Conservation (phyloP, 2,329 filamentous ascomycete species). For the Xylariales sp. region DNA sequence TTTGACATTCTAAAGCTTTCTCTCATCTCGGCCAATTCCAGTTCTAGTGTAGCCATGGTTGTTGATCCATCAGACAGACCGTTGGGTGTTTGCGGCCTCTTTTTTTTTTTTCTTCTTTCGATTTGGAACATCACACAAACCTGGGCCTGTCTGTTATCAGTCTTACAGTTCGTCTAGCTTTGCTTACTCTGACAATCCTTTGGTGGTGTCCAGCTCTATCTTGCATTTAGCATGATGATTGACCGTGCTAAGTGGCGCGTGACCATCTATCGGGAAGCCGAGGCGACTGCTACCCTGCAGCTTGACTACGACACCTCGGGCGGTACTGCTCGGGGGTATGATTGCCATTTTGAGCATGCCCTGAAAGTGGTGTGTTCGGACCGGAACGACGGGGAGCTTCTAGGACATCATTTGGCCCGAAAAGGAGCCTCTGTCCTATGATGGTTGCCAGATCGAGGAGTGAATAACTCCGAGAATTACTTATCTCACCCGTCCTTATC, state of each 20-base stretch:
- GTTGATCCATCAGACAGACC: conserved; percentile 10
- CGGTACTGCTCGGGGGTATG: too few relatives aligned
- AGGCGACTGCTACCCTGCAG: too few relatives aligned
- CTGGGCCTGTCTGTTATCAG: conserved; percentile 8
- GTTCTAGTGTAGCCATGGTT: conserved; percentile 16
- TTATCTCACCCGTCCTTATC: conserved; percentile 25
- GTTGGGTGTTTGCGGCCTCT: not conserved
- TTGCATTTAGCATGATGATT: conserved; percentile 15
- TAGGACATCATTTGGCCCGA: too few relatives aligned
- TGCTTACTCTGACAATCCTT: conserved; percentile 34
- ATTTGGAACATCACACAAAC: conserved; percentile 9
- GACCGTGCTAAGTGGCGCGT: conserved; percentile 22
- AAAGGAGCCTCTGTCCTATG: too few relatives aligned
- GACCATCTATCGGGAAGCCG: not conserved
- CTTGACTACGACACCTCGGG: too few relatives aligned
- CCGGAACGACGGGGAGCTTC: too few relatives aligned
- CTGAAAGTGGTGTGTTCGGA: too few relatives aligned
- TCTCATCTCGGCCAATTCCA: conserved; percentile 27
- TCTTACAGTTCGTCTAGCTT: conserved; percentile 23
- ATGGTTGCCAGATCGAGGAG: too few relatives aligned
- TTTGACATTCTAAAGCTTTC: conserved; percentile 25
- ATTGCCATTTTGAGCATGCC: too few relatives aligned
- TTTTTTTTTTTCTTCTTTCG: not conserved
- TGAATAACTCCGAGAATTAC: too few relatives aligned
- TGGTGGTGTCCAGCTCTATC: conserved; percentile 1